Percentiles rank a stretch among this genome's conserved stretches.
Conservation (phyloP, 164 flowering plant species). For the Houttuynia cordata region DNA sequence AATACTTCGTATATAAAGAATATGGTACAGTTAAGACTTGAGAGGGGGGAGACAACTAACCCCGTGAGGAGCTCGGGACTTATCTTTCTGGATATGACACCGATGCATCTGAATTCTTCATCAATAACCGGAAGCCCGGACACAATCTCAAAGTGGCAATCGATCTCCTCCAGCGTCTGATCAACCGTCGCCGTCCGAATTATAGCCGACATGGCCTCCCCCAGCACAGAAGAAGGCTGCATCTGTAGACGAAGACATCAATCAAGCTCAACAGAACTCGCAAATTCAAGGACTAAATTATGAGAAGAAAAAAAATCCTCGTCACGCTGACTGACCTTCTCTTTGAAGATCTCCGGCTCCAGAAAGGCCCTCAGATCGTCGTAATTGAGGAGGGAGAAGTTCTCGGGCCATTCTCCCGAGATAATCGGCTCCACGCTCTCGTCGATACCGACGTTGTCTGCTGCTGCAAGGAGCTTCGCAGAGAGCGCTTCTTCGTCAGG, state of each 20-base stretch:
- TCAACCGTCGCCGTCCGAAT: slow-evolving; percentile 16
- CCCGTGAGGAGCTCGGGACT: slow-evolving; percentile 7
- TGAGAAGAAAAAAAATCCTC: background rate
- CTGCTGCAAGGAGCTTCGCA: slow-evolving; percentile 3
- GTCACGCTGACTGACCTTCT: slow-evolving; percentile 9
- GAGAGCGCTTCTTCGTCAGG: background rate
- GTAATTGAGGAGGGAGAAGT: slow-evolving; percentile 24
- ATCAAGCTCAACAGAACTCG: background rate
- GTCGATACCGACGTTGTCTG: slow-evolving; percentile 6
- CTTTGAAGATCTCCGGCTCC: slow-evolving; percentile 25
- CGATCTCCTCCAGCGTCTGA: slow-evolving; percentile 20
- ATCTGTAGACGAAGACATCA: slow-evolving; percentile 7
- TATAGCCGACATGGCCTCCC: slow-evolving; percentile 19
- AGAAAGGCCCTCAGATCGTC: slow-evolving; percentile 23
- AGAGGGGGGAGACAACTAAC: slow-evolving; percentile 6
- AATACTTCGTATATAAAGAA: too few relatives aligned
- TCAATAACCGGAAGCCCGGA: slow-evolving; percentile 18
- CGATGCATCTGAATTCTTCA: slow-evolving; percentile 10
- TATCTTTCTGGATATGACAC: slow-evolving; percentile 18
- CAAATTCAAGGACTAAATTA: background rate
- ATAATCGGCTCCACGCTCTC: slow-evolving; percentile 17
- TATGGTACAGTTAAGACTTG: too few relatives aligned
- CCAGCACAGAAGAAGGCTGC: slow-evolving; percentile 17
- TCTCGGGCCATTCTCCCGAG: slow-evolving; percentile 27
- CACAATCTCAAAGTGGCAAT: slow-evolving; percentile 18